Evolutionary conservation across 306 rosid genomes (phyloP).

Genomic region (Corylus heterophylla): DNA sequence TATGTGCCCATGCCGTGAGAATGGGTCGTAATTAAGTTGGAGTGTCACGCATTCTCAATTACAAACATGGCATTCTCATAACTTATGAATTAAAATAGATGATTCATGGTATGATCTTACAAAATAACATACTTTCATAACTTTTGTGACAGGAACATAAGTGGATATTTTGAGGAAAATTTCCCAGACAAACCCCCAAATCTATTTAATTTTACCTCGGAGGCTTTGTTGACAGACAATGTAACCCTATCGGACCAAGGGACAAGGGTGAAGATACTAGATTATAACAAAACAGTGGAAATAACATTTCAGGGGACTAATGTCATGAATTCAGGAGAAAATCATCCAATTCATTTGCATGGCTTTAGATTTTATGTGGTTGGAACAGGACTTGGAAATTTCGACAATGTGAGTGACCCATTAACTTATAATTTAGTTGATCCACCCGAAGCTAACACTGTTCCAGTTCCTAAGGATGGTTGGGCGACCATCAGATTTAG

Average conservation of each 20-base stretch:
- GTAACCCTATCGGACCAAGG: constrained; percentile 33
- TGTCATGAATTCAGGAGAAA: constrained; percentile 26
- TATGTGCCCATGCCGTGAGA: no score
- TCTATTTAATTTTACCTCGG: constrained; percentile 36
- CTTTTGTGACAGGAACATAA: background rate
- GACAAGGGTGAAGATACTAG: constrained; percentile 45
- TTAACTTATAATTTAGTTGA: constrained; percentile 36
- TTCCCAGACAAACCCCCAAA: constrained; percentile 50
- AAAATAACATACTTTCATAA: background rate
- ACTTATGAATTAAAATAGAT: no score
- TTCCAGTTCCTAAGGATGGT: constrained; percentile 36
- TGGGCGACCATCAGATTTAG: constrained; percentile 38
- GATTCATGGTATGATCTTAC: background rate
- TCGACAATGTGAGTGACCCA: constrained; percentile 17
- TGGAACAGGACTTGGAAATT: constrained; percentile 38
- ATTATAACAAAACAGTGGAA: constrained; percentile 42
- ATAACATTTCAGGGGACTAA: constrained; percentile 52
- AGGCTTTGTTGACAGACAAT: constrained; percentile 13
- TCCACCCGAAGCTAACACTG: constrained; percentile 36
- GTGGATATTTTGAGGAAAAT: background rate
- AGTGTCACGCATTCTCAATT: no score
- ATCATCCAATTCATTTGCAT: constrained; percentile 35
- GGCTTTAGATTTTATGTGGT: constrained; percentile 40
- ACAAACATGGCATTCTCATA: no score
- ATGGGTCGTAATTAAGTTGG: no score